phyloP scores from a whole-genome alignment of 1,139 yeast species.

The Blastobotrys serpentis region DNA sequence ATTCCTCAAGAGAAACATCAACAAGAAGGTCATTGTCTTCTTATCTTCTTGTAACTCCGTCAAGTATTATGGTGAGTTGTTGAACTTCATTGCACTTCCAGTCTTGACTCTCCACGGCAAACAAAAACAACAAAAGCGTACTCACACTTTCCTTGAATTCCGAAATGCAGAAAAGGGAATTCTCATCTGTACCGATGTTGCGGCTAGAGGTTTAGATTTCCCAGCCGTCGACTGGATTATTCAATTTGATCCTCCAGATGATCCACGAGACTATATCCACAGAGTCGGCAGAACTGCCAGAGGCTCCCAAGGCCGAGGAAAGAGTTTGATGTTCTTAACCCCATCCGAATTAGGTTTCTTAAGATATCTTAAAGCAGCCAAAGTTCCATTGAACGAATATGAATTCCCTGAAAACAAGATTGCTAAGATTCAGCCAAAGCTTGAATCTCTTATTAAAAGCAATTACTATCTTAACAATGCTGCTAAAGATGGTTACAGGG shows the following conservation, averaged over 20 bases:
- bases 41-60: conserved; percentile 96
- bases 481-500: conserved; percentile 96
- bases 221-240: conserved; percentile 98
- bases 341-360: conserved; percentile 94
- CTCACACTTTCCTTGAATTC: conserved; percentile 95
- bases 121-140: conserved; percentile 97
- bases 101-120: conserved; percentile 96
- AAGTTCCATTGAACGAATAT: conserved; percentile 94
- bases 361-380: conserved; percentile 92
- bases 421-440: conserved; percentile 92
- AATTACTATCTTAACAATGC: conserved; percentile 93
- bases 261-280: conserved; percentile 96
- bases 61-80: conserved; percentile 88
- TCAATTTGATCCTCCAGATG: conserved; percentile 98
- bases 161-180: conserved; percentile 96
- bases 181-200: conserved; percentile 93
- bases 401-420: conserved; percentile 93
- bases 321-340: conserved; percentile 88
- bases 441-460: conserved; percentile 84
- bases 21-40: conserved; percentile 90
- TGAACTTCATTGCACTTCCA: conserved; percentile 93
- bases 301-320: conserved; percentile 89
- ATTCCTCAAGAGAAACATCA: conserved; percentile 81
- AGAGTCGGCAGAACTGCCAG: conserved; percentile 98
- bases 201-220: conserved; percentile 96